Evolutionary conservation across 75 land plant species (phyloP).

Genomic region (Selaginella tamariscina): DNA sequence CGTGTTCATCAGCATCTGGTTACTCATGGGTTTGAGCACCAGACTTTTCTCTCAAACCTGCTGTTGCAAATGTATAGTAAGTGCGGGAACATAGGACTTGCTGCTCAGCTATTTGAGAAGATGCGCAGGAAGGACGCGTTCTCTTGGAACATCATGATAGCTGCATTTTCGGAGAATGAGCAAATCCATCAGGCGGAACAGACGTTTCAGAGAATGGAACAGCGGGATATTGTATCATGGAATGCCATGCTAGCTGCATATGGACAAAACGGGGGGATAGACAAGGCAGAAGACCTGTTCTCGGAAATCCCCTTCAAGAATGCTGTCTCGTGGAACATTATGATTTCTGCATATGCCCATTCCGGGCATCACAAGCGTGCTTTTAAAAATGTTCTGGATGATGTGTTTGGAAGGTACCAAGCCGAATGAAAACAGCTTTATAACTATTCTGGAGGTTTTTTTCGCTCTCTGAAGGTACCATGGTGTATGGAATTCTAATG

Average conservation of each 20-base stretch:
- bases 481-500: not conserved
- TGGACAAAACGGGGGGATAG: not conserved
- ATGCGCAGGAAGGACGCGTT: not conserved
- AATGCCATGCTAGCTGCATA: conserved; percentile 12
- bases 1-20: not conserved
- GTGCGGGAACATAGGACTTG: not conserved
- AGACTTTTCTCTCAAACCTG: not conserved
- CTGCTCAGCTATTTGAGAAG: not conserved
- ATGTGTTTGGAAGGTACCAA: not conserved
- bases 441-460: not conserved
- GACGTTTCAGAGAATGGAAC: not conserved
- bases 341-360: conserved; percentile 1
- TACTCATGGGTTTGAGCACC: not conserved
- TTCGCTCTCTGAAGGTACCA: not conserved
- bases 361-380: not conserved
- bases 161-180: not conserved
- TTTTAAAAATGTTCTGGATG: conserved; percentile 3
- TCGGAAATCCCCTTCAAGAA: not conserved
- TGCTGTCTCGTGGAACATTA: not conserved
- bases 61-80: conserved; percentile 8
- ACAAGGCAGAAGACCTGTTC: not conserved
- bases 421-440: not conserved
- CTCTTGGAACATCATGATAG: conserved; percentile 12
- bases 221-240: not conserved
- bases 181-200: not conserved